Conservation (phyloP, 345 rosid species). For the Diplotaxis tenuifolia region DNA sequence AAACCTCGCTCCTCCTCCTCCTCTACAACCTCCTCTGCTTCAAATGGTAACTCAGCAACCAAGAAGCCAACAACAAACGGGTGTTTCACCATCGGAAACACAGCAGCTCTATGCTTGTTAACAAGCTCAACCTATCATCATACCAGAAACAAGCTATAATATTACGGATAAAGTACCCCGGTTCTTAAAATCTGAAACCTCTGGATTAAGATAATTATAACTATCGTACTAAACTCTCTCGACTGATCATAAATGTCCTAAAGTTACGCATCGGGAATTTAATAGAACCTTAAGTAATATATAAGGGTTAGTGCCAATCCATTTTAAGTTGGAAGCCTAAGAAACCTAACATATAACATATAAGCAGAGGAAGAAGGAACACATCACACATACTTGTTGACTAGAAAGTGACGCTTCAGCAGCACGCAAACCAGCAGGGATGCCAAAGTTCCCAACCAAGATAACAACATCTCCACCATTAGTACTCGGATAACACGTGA, state of each 20-base stretch:
- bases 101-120: slow-evolving; percentile 61
- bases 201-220: no score
- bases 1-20: slow-evolving; percentile 32
- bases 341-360: no score
- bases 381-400: slow-evolving; percentile 48
- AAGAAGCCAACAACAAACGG: slow-evolving; percentile 89
- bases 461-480: slow-evolving; percentile 57
- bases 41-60: slow-evolving; percentile 81
- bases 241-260: no score
- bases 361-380: not conserved
- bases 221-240: no score
- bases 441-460: slow-evolving; percentile 67
- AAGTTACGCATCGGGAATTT: no score
- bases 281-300: no score
- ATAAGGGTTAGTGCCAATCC: no score
- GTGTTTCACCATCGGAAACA: slow-evolving; percentile 91
- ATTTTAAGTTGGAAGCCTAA: no score
- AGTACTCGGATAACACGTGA: slow-evolving; percentile 52
- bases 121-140: slow-evolving; percentile 60
- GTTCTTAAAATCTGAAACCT: no score
- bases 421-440: slow-evolving; percentile 72
- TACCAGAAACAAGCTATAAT: not conserved
- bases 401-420: slow-evolving; percentile 83
- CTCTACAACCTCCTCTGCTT: slow-evolving; percentile 20
- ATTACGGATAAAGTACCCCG: no score